Conservation (phyloP, 495 filamentous ascomycete genomes). For the Saxispiralis lemnorum region DNA sequence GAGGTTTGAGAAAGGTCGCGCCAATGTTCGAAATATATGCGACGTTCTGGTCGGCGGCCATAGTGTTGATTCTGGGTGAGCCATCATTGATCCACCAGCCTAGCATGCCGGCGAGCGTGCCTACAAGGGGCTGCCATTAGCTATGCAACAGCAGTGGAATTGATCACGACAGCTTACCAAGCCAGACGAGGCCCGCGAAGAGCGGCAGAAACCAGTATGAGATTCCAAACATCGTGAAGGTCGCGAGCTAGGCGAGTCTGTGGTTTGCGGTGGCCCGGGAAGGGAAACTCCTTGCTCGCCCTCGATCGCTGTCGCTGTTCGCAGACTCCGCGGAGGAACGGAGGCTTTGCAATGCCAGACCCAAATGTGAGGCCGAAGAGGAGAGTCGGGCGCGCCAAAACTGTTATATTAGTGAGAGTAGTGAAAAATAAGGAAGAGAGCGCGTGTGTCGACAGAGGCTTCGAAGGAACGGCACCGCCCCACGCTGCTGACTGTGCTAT, state of each 20-base stretch:
- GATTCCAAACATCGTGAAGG: constrained; percentile 14
- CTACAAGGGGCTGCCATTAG: constrained; percentile 18
- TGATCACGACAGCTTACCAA: constrained; percentile 5
- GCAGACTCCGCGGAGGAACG: no score
- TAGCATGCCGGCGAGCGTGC: constrained; percentile 52
- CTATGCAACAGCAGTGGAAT: not conserved
- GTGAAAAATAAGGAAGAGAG: no score
- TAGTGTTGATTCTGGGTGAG: constrained; percentile 43
- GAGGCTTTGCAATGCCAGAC: no score
- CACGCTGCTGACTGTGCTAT: no score
- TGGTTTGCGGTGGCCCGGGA: not conserved
- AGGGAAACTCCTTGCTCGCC: no score
- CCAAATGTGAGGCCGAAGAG: no score
- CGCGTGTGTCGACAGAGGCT: no score
- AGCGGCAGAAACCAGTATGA: constrained; percentile 17
- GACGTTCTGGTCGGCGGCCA: constrained; percentile 47
- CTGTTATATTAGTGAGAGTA: no score
- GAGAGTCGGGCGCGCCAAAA: no score
- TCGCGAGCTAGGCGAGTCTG: no score
- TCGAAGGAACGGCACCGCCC: no score
- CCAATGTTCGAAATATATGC: constrained; percentile 56
- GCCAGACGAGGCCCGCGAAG: constrained; percentile 14
- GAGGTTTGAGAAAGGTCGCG: constrained; percentile 53
- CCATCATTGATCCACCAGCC: constrained; percentile 49
- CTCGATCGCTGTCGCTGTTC: no score